Conservation (phyloP, 2,329 filamentous ascomycete species). For the Dactylonectria macrodidyma region DNA sequence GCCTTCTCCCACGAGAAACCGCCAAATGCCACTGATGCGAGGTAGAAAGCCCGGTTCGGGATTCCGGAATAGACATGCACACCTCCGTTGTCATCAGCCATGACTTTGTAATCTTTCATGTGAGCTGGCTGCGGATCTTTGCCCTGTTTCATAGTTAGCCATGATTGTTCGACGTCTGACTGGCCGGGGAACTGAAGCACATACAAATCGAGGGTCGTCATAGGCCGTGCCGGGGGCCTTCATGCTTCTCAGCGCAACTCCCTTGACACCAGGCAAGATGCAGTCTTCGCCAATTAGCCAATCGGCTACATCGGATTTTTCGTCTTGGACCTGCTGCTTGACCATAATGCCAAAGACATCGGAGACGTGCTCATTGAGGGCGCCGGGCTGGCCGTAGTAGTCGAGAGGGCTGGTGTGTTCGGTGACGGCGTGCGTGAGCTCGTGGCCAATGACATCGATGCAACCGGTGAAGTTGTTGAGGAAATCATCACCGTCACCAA, state of each 20-base stretch:
- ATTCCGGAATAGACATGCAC: slow-evolving; percentile 72
- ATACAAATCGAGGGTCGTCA: slow-evolving; percentile 64
- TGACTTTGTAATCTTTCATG: slow-evolving; percentile 60
- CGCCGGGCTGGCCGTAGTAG: slow-evolving; percentile 67
- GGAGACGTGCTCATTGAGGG: slow-evolving; percentile 70
- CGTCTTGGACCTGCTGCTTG: slow-evolving; percentile 66
- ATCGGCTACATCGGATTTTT: slow-evolving; percentile 62
- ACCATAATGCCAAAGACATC: slow-evolving; percentile 72
- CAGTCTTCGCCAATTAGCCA: slow-evolving; percentile 70
- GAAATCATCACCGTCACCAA: slow-evolving; percentile 68
- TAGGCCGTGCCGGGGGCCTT: slow-evolving; percentile 68
- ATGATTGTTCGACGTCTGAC: background rate
- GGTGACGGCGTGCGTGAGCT: slow-evolving; percentile 70
- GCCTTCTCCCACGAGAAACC: slow-evolving; percentile 70
- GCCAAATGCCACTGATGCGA: slow-evolving; percentile 62
- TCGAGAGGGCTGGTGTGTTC: slow-evolving; percentile 65
- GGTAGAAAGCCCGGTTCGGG: slow-evolving; percentile 71
- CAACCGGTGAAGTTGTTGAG: slow-evolving; percentile 66
- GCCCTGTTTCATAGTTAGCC: slow-evolving; percentile 51
- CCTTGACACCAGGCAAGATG: slow-evolving; percentile 65
- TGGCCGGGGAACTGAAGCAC: slow-evolving; percentile 33
- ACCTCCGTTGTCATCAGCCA: slow-evolving; percentile 64
- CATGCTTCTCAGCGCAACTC: slow-evolving; percentile 67
- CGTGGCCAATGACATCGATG: slow-evolving; percentile 71
- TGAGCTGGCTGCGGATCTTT: slow-evolving; percentile 68